Percentiles rank a stretch among this genome's conserved stretches.
Conservation (phyloP, 2,329 filamentous ascomycete genomes). For the Penicillium sp. region DNA sequence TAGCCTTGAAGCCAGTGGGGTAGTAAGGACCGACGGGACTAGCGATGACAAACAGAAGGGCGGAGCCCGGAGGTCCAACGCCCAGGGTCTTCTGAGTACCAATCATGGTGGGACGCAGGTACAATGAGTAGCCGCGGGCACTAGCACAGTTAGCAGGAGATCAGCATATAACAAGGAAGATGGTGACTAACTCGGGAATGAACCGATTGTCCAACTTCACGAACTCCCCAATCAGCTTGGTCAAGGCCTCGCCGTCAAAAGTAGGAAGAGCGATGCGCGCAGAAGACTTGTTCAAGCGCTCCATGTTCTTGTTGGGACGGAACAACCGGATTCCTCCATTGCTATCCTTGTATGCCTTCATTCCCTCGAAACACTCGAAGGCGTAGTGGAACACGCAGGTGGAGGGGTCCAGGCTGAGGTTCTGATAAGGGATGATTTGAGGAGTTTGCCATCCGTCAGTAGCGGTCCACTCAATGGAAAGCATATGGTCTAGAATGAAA, state of each 20-base stretch:
- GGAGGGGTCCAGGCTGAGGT: slow-evolving; percentile 91
- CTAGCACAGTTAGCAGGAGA: slow-evolving; percentile 31
- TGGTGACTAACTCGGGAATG: slow-evolving; percentile 67
- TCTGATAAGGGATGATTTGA: slow-evolving; percentile 89
- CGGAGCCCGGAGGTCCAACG: slow-evolving; percentile 86
- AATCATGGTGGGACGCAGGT: slow-evolving; percentile 94
- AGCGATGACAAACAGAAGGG: slow-evolving; percentile 90
- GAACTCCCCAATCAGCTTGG: slow-evolving; percentile 77
- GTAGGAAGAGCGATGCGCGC: slow-evolving; percentile 90
- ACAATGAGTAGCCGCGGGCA: slow-evolving; percentile 82
- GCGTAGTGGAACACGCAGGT: slow-evolving; percentile 99
- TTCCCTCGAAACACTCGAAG: slow-evolving; percentile 96
- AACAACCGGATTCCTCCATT: slow-evolving; percentile 79
- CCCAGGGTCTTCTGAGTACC: slow-evolving; percentile 93
- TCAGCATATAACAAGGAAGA: background rate
- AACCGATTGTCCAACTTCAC: slow-evolving; percentile 81
- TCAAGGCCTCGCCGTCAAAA: slow-evolving; percentile 71
- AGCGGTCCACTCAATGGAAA: slow-evolving; percentile 89
- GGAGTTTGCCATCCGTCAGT: slow-evolving; percentile 78
- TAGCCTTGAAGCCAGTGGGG: slow-evolving; percentile 95
- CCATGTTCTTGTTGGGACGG: slow-evolving; percentile 95
- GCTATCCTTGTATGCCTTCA: slow-evolving; percentile 97
- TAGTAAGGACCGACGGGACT: slow-evolving; percentile 97
- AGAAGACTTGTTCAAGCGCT: slow-evolving; percentile 84
- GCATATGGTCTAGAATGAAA: slow-evolving; percentile 80